Conservation (phyloP, 805 yeast species). For the Monosporozyma aerobia region DNA sequence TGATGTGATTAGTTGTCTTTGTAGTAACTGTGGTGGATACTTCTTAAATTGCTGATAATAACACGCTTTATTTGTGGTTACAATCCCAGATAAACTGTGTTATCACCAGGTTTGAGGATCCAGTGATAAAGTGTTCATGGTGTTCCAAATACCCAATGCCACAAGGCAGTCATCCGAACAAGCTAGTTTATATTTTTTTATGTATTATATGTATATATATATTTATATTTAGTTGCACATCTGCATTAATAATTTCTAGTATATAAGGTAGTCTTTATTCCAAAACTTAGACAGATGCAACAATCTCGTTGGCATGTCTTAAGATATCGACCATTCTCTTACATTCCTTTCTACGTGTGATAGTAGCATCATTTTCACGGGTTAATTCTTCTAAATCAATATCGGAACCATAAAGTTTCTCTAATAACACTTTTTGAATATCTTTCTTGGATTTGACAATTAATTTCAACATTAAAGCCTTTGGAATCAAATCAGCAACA, state of each 20-base stretch:
- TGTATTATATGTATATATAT: background rate
- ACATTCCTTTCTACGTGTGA: conserved; percentile 91
- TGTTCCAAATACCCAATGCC: too few relatives aligned
- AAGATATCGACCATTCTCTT: conserved; percentile 90
- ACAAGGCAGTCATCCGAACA: background rate
- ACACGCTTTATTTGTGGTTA: too few relatives aligned
- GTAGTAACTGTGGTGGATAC: background rate
- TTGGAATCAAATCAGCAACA: conserved; percentile 87
- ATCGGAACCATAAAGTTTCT: conserved; percentile 65
- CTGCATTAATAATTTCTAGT: background rate
- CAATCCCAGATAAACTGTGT: background rate
- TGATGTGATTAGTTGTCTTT: too few relatives aligned
- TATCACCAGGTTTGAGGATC: too few relatives aligned
- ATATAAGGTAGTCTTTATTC: background rate
- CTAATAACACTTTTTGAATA: conserved; percentile 82
- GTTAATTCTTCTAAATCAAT: conserved; percentile 68
- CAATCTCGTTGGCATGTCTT: conserved; percentile 84
- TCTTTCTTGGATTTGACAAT: conserved; percentile 77
- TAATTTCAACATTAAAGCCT: conserved; percentile 88
- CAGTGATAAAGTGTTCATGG: too few relatives aligned
- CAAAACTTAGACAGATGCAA: conserved; percentile 33
- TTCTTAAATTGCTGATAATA: too few relatives aligned
- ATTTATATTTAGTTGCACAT: background rate
- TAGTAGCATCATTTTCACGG: conserved; percentile 84
- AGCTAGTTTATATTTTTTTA: background rate